Conservation (phyloP, 306 rosid species). For the apple (Malus domestica) region ASM211411v1 NC_041799.1:39524501-39525000, state of each 20-base stretch:
- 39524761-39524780: not conserved
- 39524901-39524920: conserved; percentile 78
- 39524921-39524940: conserved; percentile 86
- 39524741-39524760: not conserved
- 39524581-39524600: conserved; percentile 9
- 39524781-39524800: conserved; percentile 45
- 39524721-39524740: not conserved
- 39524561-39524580: conserved; percentile 17
- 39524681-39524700: not conserved
- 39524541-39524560: conserved; percentile 45
- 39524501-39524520: conserved; percentile 81
- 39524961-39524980: conserved; percentile 68
- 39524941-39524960: conserved; percentile 96
- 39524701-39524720: not conserved
- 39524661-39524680: not conserved
- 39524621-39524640: conserved; percentile 4
- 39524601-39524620: not conserved
- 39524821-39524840: conserved; percentile 84
- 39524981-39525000: conserved; percentile 81
- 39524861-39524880: conserved; percentile 83
- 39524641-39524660: not conserved
- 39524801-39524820: conserved; percentile 77
- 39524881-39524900: conserved; percentile 69
- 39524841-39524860: conserved; percentile 79
- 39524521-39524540: conserved; percentile 90